Evolutionary conservation across 768 basidiomycete species (phyloP), one percentile per base, ranked within the genome.

Genomic region (Calocybe gangraenosa): DNA sequence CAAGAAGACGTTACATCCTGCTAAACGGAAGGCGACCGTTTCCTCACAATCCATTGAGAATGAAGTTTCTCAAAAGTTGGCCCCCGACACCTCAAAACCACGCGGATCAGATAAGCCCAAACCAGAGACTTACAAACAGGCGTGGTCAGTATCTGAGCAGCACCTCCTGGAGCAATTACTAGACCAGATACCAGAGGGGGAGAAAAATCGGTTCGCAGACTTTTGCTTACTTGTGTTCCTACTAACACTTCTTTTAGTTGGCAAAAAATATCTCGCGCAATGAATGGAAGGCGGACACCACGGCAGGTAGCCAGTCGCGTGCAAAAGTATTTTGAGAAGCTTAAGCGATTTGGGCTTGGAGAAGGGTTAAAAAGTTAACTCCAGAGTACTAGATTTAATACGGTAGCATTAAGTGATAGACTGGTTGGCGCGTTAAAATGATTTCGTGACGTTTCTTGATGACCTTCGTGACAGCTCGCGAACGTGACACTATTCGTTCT

Each of bases 281-380:
- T 92, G 89, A 70, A 79, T 38, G 88, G 88, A 0, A 70, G 70
- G 35, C 66, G 88, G 46, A 90, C 89, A 3, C 81, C 88, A 3
- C 67, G 87, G 49, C 89, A 92, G 67, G 89, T 92, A n/a, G 87
- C 87, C 30, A 89, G 86, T 66, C 76, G 87, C 14, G 88, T 92
- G 43, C 89, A 92, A 55, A 92, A 92, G 64, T 91, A 90, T 63
- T 84, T 88, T 60, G 85, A 85, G 60, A 91, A 90, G 69, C 61
- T 91, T 61, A 87, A 82, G 65, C 75, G 76, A 51, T 89, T 81
- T 61, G 87, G 87, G 28, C 15, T 52, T 25, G 42, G 2, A 7
- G 34, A 23, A 4, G 42, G 35, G 14, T n/a, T n/a, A n/a, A n/a
- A n/a, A n/a, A n/a, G n/a, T n/a, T n/a, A n/a, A n/a, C n/a, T n/a